Evolutionary conservation across 2,329 filamentous ascomycete species (phyloP), one percentile per base, ranked within the genome.

Genomic region (Venturia pyrina): DNA sequence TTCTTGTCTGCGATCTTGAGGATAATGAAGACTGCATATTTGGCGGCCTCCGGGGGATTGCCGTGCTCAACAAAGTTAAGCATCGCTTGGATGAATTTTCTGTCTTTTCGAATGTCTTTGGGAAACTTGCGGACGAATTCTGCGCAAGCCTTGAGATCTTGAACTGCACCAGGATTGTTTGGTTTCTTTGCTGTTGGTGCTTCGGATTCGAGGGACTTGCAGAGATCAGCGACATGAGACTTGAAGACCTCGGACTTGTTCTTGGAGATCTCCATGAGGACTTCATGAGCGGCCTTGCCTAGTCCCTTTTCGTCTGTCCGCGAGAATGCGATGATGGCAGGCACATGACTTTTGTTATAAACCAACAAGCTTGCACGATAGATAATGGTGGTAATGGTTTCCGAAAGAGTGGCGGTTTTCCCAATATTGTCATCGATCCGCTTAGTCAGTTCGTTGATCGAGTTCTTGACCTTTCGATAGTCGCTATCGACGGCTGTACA

Each of bases 271-370:
- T 97, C 90, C 72, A 91, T 93, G 61, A 98, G 83, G 64, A 98
- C 83, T 72, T 96, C 90, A 72, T 97, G 92, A 1, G 95, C 93
- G 17, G 90, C 87, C 24, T 84, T 80, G 6, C 89, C 90, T 62
- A 97, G 81, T 0, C 87, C 88, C 62, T 89, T 86, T 72, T 93
- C 89, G 72, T 97, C 89, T 11, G 87, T 93, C 71, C 91, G 88
- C 13, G 93, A 92, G 72, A 89, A 90, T 66, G 92, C 88, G 80
- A 98, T 90, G 68, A 98, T 93, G 0, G 91, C 87, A 3, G 93
- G 87, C 21, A 99, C 87, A 74, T 99, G 93, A 74, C 93, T 98
- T 72, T 90, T 88, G 78, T 97, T 99, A 79, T 96, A 97, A 69
- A 96, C 85, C 69, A 99, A 83, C 66, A 91, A 87, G 43, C 91